Evolutionary conservation across 2,329 filamentous ascomycete species (phyloP), one percentile per base, ranked within the genome.

Genomic region (Fusarium napiforme): DNA sequence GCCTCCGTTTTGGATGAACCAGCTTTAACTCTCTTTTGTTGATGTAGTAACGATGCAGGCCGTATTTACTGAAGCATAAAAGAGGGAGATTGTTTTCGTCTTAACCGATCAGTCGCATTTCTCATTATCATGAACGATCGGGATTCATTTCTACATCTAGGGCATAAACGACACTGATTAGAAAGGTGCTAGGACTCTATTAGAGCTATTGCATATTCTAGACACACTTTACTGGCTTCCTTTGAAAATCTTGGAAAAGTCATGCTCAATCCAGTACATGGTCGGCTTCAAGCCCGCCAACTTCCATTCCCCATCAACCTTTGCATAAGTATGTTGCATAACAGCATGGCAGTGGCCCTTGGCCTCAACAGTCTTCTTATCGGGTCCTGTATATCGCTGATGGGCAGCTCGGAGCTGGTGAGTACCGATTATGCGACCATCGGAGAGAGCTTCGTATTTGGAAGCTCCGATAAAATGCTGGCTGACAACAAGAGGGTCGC

Each of bases 351-450:
- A 45, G 30, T 60, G 62, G 2, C 62, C 62, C 21, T 53, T 67
- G 2, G 64, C 64, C 21, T 67, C 64, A 1, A 67, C 46, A 2
- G 16, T 12, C 18, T 26, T 55, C 9, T 67, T 67, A 11, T 61
- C 63, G 2, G 30, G 6, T 0, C 53, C 46, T 3, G 53, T 67
- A 18, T 67, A 67, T 18, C 62, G 46, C 21, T 67, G 65, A 3
- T 67, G 65, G 1, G 65, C 65, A 32, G 65, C 65, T 2, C 65
- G 65, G 0, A 67, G 34, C 30, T 67, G 65, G 3, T 67, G 46
- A 7, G 34, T 42, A 3, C 63, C 65, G 1, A 52, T 9, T 3
- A 60, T 14, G 2, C 30, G 26, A 2, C 28, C 36, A 16, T 37
- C 26, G 0, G 53, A 37, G 3, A 67, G 8, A 0, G 2, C 30